Conservation (phyloP, 1,284 basidiomycete species). For the Tilletia walkeri region DNA sequence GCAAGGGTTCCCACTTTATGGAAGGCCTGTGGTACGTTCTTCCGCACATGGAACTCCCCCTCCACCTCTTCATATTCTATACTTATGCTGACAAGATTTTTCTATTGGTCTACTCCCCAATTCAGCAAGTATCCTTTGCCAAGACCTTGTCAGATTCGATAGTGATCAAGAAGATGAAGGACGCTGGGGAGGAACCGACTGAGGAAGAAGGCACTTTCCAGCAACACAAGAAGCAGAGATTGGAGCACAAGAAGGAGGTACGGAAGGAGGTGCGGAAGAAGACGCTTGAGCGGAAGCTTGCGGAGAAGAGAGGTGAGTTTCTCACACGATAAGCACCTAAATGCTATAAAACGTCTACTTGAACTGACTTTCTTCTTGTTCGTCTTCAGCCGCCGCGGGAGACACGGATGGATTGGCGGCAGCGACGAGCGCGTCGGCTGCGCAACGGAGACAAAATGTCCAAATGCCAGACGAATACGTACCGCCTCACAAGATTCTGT, state of each 20-base stretch:
- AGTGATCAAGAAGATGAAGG: conserved; percentile 58
- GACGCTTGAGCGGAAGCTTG: conserved; percentile 30
- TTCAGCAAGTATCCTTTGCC: conserved; percentile 89
- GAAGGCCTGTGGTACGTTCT: conserved; percentile 71
- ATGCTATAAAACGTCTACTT: neutral
- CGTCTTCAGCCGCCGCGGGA: conserved; percentile 27
- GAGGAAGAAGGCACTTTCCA: conserved; percentile 28
- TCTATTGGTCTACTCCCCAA: neutral
- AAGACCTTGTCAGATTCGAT: conserved; percentile 83
- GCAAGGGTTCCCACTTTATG: conserved; percentile 88
- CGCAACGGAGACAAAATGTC: conserved; percentile 26
- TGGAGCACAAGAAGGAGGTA: conserved; percentile 39
- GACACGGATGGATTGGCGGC: conserved; percentile 30
- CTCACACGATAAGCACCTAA: neutral
- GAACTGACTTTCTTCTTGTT: neutral
- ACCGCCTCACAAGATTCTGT: conserved; percentile 97
- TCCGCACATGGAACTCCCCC: neutral
- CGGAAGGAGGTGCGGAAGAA: conserved; percentile 32
- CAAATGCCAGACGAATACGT: conserved; percentile 96
- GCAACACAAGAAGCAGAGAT: conserved; percentile 63
- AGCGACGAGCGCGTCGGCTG: conserved; percentile 17
- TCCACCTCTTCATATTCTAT: neutral
- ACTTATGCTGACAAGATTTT: neutral
- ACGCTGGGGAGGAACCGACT: conserved; percentile 17
- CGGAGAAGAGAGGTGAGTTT: conserved; percentile 29